Conservation (phyloP, 768 basidiomycete species). For the Boletus coccyginus region DNA sequence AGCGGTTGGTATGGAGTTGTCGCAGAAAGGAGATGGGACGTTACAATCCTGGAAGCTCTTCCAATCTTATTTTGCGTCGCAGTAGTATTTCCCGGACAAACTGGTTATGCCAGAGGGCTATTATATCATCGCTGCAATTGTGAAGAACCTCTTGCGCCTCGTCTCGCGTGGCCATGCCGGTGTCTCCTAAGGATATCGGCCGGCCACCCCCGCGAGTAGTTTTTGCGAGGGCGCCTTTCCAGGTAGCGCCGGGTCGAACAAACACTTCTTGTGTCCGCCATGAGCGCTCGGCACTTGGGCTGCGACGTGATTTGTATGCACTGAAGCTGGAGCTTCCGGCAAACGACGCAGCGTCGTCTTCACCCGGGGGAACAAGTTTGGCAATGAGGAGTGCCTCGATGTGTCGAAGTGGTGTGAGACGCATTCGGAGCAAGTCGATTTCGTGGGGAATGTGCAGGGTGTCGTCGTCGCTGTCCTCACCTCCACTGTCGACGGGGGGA, state of each 20-base stretch:
- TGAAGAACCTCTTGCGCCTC: constrained; percentile 42
- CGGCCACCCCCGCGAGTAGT: constrained; percentile 22
- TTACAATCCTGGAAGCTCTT: constrained; percentile 53
- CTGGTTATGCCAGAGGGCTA: constrained; percentile 44
- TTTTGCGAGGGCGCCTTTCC: constrained; percentile 58
- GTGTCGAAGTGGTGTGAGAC: constrained; percentile 66
- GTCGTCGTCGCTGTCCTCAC: constrained; percentile 34
- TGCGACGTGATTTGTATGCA: constrained; percentile 18
- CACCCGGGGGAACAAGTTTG: constrained; percentile 66
- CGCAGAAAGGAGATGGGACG: constrained; percentile 3
- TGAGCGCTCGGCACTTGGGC: constrained; percentile 18
- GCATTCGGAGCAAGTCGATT: constrained; percentile 56
- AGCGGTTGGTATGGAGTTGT: background rate
- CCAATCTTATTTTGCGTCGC: constrained; percentile 44
- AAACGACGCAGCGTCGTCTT: constrained; percentile 42
- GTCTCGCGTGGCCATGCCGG: constrained; percentile 28
- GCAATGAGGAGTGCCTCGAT: constrained; percentile 73
- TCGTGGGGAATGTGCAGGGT: constrained; percentile 34
- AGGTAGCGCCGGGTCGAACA: constrained; percentile 60
- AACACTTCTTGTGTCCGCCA: constrained; percentile 41
- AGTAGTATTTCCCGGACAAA: constrained; percentile 42
- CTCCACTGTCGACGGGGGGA: constrained; percentile 28
- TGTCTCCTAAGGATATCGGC: constrained; percentile 27
- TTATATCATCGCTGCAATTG: constrained; percentile 41
- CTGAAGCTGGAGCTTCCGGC: constrained; percentile 21